A percentile compares a stretch with the other conserved stretches of the same genome.
phyloP scores from a whole-genome alignment of 257 asterid species.

The Echium plantagineum region DNA sequence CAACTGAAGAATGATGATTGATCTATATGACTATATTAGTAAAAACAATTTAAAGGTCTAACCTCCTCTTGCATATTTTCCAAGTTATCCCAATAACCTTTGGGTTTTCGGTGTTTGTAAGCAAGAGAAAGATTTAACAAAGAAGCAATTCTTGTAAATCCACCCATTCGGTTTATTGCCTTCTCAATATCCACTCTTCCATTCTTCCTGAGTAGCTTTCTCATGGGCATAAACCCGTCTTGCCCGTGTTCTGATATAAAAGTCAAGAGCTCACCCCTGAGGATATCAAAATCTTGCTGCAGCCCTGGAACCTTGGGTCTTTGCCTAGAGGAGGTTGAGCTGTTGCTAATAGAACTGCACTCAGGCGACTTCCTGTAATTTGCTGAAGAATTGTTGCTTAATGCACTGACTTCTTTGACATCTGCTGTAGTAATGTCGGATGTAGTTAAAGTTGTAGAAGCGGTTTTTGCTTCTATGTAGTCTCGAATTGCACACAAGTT shows the following conservation, averaged over 20 bases:
- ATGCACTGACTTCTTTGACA: conserved; percentile 20
- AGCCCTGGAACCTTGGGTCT: conserved; percentile 78
- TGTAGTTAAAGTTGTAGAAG: conserved; percentile 16
- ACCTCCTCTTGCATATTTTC: conserved; percentile 91
- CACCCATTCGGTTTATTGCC: conserved; percentile 89
- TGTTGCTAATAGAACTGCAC: conserved; percentile 20
- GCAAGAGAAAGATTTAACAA: conserved; percentile 83
- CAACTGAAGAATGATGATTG: no score
- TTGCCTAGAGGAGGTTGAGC: conserved; percentile 33
- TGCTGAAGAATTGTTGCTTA: conserved; percentile 14
- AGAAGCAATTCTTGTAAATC: conserved; percentile 68
- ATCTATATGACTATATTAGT: no score
- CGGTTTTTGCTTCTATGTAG: conserved; percentile 49
- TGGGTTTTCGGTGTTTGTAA: conserved; percentile 89
- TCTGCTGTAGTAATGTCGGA: conserved; percentile 8
- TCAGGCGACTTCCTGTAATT: conserved; percentile 13
- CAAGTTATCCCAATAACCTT: conserved; percentile 91
- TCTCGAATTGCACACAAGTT: conserved; percentile 92
- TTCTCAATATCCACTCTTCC: conserved; percentile 88
- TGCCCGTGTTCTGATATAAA: conserved; percentile 83
- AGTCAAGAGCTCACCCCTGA: conserved; percentile 63
- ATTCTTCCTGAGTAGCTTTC: conserved; percentile 74
- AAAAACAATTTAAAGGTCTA: conserved; percentile 6
- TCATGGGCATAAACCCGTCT: conserved; percentile 97
- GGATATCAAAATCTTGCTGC: conserved; percentile 81